These are phyloP conservation scores for Metarhizium album DNA, from an alignment of 2,329 filamentous ascomycete species.

Conservation along the genomic window DNA sequence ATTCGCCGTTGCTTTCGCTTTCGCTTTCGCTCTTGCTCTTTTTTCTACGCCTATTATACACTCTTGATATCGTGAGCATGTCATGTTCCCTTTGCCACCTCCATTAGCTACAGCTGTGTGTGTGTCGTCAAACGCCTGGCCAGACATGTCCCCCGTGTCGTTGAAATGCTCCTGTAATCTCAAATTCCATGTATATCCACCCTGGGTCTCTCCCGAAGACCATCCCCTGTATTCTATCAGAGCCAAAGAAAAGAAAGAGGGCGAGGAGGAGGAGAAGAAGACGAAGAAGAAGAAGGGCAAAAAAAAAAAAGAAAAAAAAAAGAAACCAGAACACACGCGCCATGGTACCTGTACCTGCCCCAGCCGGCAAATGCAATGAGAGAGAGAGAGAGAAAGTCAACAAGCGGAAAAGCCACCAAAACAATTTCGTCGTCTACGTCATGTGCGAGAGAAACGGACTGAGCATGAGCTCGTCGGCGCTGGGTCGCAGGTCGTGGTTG, in stretches of 20 bases:
- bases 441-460: conserved; percentile 73
- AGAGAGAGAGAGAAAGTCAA: background rate
- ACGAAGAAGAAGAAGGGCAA: background rate
- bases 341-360: conserved; percentile 11
- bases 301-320: background rate
- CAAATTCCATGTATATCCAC: conserved; percentile 1
- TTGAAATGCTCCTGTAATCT: background rate
- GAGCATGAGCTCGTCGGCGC: conserved; percentile 78
- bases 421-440: conserved; percentile 27
- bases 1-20: conserved; percentile 4
- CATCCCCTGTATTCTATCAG: background rate
- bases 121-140: background rate
- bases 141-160: background rate
- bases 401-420: background rate
- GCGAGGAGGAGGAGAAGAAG: background rate
- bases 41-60: conserved; percentile 8
- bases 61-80: conserved; percentile 3
- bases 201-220: background rate
- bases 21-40: no score
- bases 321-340: background rate
- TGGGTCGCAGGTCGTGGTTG: conserved; percentile 85
- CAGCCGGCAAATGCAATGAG: background rate
- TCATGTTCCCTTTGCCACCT: background rate
- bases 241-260: background rate
- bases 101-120: conserved; percentile 1